Evolutionary conservation across 1,284 basidiomycete genomes (phyloP).

Genomic region (Ganoderma resinaceum): DNA sequence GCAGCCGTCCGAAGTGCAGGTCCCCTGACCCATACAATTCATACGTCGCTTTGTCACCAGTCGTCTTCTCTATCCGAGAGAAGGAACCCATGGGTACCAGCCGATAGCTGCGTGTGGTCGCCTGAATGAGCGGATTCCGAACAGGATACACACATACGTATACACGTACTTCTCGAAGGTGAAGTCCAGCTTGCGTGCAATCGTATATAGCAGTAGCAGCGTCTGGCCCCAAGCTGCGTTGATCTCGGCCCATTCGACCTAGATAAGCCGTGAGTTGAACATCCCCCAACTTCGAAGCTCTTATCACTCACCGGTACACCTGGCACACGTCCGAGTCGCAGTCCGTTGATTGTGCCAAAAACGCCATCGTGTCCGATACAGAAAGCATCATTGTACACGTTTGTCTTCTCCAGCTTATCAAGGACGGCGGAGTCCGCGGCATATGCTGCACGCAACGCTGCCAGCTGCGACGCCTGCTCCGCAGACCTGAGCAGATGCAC

Average conservation of each 20-base stretch:
- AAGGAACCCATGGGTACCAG: slow-evolving; percentile 93
- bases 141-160: neutral
- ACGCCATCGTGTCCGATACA: slow-evolving; percentile 96
- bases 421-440: slow-evolving; percentile 78
- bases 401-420: slow-evolving; percentile 90
- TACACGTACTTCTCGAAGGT: slow-evolving; percentile 80
- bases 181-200: slow-evolving; percentile 89
- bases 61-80: slow-evolving; percentile 87
- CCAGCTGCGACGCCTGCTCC: slow-evolving; percentile 72
- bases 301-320: slow-evolving; percentile 64
- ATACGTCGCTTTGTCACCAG: slow-evolving; percentile 83
- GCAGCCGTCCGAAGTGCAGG: slow-evolving; percentile 83
- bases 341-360: slow-evolving; percentile 96
- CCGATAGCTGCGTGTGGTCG: slow-evolving; percentile 70
- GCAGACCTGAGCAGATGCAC: slow-evolving; percentile 70
- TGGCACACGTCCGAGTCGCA: slow-evolving; percentile 89
- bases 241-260: slow-evolving; percentile 99
- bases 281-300: neutral
- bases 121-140: neutral
- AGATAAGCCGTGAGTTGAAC: slow-evolving; percentile 12
- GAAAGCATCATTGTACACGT: slow-evolving; percentile 99
- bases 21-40: slow-evolving; percentile 94
- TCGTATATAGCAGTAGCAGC: slow-evolving; percentile 88
- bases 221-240: slow-evolving; percentile 99
- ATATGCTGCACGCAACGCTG: slow-evolving; percentile 78